Percentiles rank a stretch among this genome's conserved stretches.
These are phyloP conservation scores for Biancaea sappan DNA, from an alignment of 306 rosid genomes.

Conservation along the genomic window DNA sequence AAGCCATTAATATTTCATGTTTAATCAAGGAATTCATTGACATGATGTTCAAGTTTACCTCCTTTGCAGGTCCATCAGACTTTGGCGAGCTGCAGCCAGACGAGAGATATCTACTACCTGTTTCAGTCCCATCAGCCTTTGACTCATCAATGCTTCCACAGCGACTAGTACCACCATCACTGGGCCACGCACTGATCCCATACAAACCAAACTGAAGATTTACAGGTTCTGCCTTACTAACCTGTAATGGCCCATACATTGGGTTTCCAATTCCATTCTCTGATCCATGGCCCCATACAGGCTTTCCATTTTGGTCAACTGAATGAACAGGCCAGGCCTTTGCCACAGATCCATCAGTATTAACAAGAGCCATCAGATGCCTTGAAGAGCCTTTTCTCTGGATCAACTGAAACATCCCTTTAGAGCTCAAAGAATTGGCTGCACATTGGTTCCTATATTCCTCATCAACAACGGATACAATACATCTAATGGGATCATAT, in stretches of 20 bases:
- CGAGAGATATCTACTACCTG: slow-evolving; percentile 67
- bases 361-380: slow-evolving; percentile 83
- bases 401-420: slow-evolving; percentile 87
- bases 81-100: slow-evolving; percentile 86
- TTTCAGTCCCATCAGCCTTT: slow-evolving; percentile 67
- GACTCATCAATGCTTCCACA: slow-evolving; percentile 83
- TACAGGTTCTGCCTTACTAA: slow-evolving; percentile 69
- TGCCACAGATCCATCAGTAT: slow-evolving; percentile 83
- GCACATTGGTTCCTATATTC: slow-evolving; percentile 80
- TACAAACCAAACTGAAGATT: slow-evolving; percentile 85
- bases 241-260: slow-evolving; percentile 51
- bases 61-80: slow-evolving; percentile 72
- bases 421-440: slow-evolving; percentile 80
- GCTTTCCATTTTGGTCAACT: slow-evolving; percentile 63
- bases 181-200: slow-evolving; percentile 87
- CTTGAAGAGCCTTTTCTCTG: slow-evolving; percentile 86
- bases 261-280: slow-evolving; percentile 46
- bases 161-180: slow-evolving; percentile 72
- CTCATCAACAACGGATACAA: slow-evolving; percentile 73
- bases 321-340: slow-evolving; percentile 90
- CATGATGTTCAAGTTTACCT: slow-evolving; percentile 47
- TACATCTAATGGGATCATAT: slow-evolving; percentile 59
- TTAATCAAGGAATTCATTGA: neutral
- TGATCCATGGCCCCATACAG: slow-evolving; percentile 48
- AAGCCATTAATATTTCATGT: neutral